These are phyloP conservation scores for Arachis monticola DNA, from an alignment of 331 rosid species.

Conservation along the genomic window DNA sequence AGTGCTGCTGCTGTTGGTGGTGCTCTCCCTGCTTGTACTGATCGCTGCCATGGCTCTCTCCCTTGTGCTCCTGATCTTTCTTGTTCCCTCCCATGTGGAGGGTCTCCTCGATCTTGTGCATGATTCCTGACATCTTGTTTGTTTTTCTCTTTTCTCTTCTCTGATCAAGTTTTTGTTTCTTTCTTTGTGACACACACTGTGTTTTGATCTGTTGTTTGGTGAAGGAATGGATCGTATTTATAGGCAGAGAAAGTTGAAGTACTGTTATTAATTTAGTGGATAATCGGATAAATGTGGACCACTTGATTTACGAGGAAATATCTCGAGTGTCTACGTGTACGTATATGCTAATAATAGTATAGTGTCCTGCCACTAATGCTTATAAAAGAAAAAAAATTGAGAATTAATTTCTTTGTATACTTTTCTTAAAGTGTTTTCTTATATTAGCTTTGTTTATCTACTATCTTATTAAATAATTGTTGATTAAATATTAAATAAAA, in stretches of 20 bases:
- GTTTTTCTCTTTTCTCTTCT: neutral
- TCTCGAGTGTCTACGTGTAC: neutral
- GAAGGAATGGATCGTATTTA: slow-evolving; percentile 24
- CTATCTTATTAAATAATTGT: too few relatives aligned
- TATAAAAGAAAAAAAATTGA: too few relatives aligned
- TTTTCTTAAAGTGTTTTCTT: too few relatives aligned
- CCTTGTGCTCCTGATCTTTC: slow-evolving; percentile 50
- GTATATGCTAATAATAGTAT: too few relatives aligned
- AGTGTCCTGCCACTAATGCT: too few relatives aligned
- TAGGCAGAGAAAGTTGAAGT: slow-evolving; percentile 18
- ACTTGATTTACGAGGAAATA: too few relatives aligned
- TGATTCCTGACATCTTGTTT: slow-evolving; percentile 58
- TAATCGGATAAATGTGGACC: too few relatives aligned
- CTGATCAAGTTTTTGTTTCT: neutral
- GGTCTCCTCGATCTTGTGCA: slow-evolving; percentile 66
- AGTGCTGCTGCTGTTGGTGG: neutral
- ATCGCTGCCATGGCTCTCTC: slow-evolving; percentile 4
- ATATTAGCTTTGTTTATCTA: too few relatives aligned
- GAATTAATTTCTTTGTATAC: too few relatives aligned
- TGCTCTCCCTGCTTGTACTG: slow-evolving; percentile 29
- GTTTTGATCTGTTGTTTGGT: neutral
- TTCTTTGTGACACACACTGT: neutral
- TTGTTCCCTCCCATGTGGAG: slow-evolving; percentile 62
- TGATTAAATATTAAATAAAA: too few relatives aligned
- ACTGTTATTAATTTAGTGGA: too few relatives aligned